These are phyloP conservation scores for Jaltomata sinuosa DNA, from an alignment of 257 asterid genomes.

Conservation along the genomic window DNA sequence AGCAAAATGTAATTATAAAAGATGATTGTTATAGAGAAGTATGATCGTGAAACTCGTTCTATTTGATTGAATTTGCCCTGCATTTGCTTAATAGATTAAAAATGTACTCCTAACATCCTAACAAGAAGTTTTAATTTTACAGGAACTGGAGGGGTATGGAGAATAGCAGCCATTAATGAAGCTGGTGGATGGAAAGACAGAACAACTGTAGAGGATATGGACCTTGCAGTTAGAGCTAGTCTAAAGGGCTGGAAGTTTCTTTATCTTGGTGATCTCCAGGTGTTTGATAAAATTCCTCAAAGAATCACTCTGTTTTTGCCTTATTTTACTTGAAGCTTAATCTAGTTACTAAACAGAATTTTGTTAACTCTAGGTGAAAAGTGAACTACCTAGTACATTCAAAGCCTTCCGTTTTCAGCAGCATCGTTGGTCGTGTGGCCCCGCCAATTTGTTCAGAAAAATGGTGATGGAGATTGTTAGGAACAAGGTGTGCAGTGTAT, in stretches of 20 bases:
- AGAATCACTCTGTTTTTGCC: not conserved
- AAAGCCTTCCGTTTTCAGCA: conserved; percentile 62
- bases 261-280: conserved; percentile 55
- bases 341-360: not conserved
- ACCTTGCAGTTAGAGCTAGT: conserved; percentile 61
- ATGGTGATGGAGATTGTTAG: conserved; percentile 41
- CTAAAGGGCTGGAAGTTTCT: conserved; percentile 69
- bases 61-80: not conserved
- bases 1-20: no score
- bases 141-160: conserved; percentile 77
- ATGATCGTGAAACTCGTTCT: not conserved
- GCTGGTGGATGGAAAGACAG: conserved; percentile 73
- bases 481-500: conserved; percentile 27
- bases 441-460: conserved; percentile 50
- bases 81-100: not conserved
- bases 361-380: conserved; percentile 33
- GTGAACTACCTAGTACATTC: conserved; percentile 65
- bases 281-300: not conserved
- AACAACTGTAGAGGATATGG: conserved; percentile 63
- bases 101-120: not conserved
- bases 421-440: conserved; percentile 70
- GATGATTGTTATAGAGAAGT: not conserved
- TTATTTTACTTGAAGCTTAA: not conserved
- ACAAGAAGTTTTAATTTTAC: not conserved
- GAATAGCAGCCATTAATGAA: conserved; percentile 46